Evolutionary conservation across 2,329 filamentous ascomycete genomes (phyloP).

Genomic region (Fusarium devonianum): DNA sequence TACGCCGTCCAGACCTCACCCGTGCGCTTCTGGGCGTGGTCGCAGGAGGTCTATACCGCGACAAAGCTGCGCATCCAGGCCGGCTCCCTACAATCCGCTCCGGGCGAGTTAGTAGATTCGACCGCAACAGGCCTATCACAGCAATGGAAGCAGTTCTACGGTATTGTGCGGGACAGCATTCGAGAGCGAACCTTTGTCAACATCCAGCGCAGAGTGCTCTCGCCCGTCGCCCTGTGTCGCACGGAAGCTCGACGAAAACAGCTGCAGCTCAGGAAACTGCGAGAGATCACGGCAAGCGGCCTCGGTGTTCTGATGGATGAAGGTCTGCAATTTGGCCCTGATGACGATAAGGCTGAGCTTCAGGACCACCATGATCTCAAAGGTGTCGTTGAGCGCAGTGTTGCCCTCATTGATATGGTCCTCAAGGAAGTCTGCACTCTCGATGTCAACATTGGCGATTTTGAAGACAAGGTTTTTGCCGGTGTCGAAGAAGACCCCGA

Average conservation of each 20-base stretch:
- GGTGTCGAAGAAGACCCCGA: slow-evolving; percentile 68
- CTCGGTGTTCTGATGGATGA: slow-evolving; percentile 89
- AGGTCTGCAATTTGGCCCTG: slow-evolving; percentile 72
- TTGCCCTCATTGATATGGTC: slow-evolving; percentile 86
- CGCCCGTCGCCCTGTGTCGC: slow-evolving; percentile 78
- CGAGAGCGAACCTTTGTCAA: slow-evolving; percentile 74
- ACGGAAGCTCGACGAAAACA: slow-evolving; percentile 80
- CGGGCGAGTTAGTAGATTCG: slow-evolving; percentile 46
- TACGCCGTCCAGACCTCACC: slow-evolving; percentile 91
- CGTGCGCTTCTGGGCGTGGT: slow-evolving; percentile 74
- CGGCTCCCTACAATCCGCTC: slow-evolving; percentile 41
- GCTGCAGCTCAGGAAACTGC: slow-evolving; percentile 72
- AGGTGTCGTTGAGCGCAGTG: slow-evolving; percentile 77
- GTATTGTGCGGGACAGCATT: slow-evolving; percentile 78
- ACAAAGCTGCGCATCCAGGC: slow-evolving; percentile 56
- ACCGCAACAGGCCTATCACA: slow-evolving; percentile 53
- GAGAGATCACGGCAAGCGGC: slow-evolving; percentile 83
- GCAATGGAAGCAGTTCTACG: slow-evolving; percentile 77
- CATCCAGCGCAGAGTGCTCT: slow-evolving; percentile 75
- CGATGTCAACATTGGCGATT: slow-evolving; percentile 67
- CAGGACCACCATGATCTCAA: slow-evolving; percentile 66
- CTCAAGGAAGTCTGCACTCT: slow-evolving; percentile 73
- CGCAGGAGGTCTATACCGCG: slow-evolving; percentile 73
- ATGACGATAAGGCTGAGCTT: slow-evolving; percentile 64
- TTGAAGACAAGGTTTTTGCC: slow-evolving; percentile 70